Evolutionary conservation across 768 basidiomycete species (phyloP).

Genomic region (Leccinum fibrillosum): DNA sequence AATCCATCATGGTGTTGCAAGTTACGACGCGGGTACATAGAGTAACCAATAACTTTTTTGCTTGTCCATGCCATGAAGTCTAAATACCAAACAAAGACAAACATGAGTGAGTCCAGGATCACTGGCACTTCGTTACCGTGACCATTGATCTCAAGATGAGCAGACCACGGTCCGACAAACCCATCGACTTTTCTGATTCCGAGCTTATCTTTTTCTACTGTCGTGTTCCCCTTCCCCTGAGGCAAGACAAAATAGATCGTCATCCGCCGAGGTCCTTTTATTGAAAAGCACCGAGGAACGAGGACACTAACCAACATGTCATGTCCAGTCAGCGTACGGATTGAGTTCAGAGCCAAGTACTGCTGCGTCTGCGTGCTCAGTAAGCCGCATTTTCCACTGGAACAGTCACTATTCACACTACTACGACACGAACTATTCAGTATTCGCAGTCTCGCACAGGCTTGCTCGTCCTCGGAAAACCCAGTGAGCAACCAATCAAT

Average conservation of each 20-base stretch:
- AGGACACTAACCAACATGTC: background rate
- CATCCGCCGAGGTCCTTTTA: background rate
- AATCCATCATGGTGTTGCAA: slow-evolving; percentile 44
- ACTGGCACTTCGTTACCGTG: too few relatives aligned
- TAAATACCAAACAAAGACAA: slow-evolving; percentile 19
- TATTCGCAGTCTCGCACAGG: background rate
- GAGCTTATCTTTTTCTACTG: background rate
- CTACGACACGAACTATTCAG: background rate
- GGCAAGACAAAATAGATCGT: background rate
- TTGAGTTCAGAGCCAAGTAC: background rate
- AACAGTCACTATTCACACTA: background rate
- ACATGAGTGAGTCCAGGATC: background rate
- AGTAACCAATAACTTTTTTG: background rate
- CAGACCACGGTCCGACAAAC: background rate
- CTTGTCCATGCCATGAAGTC: background rate
- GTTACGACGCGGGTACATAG: background rate
- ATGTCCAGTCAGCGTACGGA: background rate
- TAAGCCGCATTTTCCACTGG: background rate
- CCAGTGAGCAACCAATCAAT: background rate
- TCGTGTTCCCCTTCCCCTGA: background rate
- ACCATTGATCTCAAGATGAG: background rate
- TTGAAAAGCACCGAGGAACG: background rate
- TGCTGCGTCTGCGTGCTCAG: background rate
- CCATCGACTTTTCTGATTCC: background rate
- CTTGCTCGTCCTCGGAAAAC: background rate